Percentiles rank a stretch among this genome's conserved stretches.
Evolutionary conservation across 441 rosid species (phyloP).

Genomic region (Croton laevigatus): DNA sequence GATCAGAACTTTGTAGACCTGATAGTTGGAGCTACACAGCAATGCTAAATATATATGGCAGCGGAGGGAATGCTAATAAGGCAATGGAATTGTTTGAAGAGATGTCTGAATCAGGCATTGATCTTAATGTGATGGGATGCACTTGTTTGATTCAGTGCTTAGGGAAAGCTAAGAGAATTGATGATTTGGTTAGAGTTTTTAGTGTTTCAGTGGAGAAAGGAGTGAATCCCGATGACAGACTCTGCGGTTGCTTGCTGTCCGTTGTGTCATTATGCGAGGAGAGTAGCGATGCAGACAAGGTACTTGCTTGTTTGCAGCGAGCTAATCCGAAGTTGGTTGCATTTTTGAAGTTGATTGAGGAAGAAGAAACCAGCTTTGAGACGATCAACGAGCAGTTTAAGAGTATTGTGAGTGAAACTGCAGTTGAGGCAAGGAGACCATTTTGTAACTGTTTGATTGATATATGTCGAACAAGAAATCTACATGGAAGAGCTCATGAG

Average conservation of each 20-base stretch:
- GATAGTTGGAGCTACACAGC: conserved; percentile 91
- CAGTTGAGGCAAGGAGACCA: conserved; percentile 74
- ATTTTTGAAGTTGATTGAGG: conserved; percentile 49
- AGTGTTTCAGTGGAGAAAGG: conserved; percentile 46
- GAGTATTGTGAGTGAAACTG: conserved; percentile 46
- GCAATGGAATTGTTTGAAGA: conserved; percentile 69
- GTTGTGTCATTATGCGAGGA: conserved; percentile 67
- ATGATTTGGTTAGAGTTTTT: conserved; percentile 70
- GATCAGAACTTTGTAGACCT: conserved; percentile 47
- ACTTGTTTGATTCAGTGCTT: conserved; percentile 86
- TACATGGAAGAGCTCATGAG: conserved; percentile 63
- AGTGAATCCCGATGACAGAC: conserved; percentile 74
- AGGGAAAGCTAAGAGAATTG: conserved; percentile 65
- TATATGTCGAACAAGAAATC: conserved; percentile 58
- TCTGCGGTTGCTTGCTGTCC: conserved; percentile 83
- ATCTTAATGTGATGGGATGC: conserved; percentile 82
- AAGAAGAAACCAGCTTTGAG: conserved; percentile 43
- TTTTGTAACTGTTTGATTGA: conserved; percentile 92
- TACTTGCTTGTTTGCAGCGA: conserved; percentile 56
- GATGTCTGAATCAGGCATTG: conserved; percentile 52
- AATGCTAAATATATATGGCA: conserved; percentile 79
- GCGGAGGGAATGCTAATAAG: conserved; percentile 65
- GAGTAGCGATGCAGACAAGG: conserved; percentile 51
- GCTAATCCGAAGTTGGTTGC: conserved; percentile 67
- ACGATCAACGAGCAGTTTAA: conserved; percentile 60